These are phyloP conservation scores for Pyrrhoderma lamaoense DNA, from an alignment of 1,284 basidiomycete species.

Conservation along the genomic window DNA sequence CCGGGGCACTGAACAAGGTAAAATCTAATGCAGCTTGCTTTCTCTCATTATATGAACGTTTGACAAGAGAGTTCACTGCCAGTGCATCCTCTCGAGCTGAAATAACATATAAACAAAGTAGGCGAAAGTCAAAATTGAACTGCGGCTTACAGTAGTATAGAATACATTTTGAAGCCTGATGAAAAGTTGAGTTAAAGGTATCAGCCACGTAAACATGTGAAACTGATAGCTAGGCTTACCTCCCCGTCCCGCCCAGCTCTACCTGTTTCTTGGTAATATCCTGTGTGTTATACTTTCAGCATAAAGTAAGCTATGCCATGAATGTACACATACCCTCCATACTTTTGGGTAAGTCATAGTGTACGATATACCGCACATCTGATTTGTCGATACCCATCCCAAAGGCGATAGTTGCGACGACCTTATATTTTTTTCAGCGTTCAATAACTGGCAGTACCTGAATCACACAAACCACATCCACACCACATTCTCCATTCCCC, in stretches of 20 bases:
- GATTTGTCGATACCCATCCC: conserved; percentile 87
- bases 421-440: conserved; percentile 30
- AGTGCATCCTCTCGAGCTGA: conserved; percentile 71
- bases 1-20: conserved; percentile 30
- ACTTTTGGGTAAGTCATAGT: conserved; percentile 76
- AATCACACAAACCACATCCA: conserved; percentile 49
- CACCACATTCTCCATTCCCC: conserved; percentile 39
- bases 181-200: conserved; percentile 4
- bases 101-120: neutral
- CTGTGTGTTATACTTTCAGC: conserved; percentile 30
- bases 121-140: neutral
- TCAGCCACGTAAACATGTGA: neutral
- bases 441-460: conserved; percentile 20
- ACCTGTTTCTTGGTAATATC: conserved; percentile 88
- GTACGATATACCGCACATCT: conserved; percentile 73
- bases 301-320: conserved; percentile 1
- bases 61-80: conserved; percentile 47
- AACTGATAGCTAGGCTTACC: conserved; percentile 34
- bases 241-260: conserved; percentile 79
- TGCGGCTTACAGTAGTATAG: conserved; percentile 66
- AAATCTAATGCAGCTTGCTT: conserved; percentile 15
- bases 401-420: conserved; percentile 71
- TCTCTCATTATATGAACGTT: conserved; percentile 40
- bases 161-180: conserved; percentile 72
- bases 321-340: conserved; percentile 58